Conservation (phyloP, 306 rosid genomes). For the Cicer cuneatum region DNA sequence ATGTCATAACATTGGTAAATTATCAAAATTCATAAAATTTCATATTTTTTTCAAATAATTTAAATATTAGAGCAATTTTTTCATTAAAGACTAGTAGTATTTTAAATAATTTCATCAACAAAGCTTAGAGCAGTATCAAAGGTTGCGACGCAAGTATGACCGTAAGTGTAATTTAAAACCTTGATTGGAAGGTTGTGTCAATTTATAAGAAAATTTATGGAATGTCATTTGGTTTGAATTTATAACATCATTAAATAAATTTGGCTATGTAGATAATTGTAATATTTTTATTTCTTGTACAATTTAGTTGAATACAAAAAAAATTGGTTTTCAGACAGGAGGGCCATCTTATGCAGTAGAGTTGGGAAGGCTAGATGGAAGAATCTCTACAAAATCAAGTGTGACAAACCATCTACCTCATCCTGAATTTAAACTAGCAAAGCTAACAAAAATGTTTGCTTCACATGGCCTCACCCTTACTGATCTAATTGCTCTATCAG, state of each 20-base stretch:
- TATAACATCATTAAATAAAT: background rate
- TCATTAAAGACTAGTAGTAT: too few species aligned
- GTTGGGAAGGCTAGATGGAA: slow-evolving; percentile 81
- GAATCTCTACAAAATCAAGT: slow-evolving; percentile 62
- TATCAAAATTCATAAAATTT: background rate
- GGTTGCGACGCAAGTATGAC: too few species aligned
- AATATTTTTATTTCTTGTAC: background rate
- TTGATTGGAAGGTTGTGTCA: background rate
- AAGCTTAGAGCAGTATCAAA: too few species aligned
- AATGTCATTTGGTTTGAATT: background rate
- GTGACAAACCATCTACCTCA: slow-evolving; percentile 69
- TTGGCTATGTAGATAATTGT: background rate
- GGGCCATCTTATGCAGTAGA: slow-evolving; percentile 84
- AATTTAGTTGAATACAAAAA: slow-evolving; percentile 14
- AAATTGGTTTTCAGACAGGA: slow-evolving; percentile 64
- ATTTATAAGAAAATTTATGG: background rate
- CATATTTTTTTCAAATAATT: too few species aligned
- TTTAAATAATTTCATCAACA: too few species aligned
- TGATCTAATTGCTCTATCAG: slow-evolving; percentile 84
- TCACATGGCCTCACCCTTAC: slow-evolving; percentile 66
- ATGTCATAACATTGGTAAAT: slow-evolving; percentile 70
- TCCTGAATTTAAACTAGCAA: slow-evolving; percentile 56
- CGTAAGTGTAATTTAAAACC: background rate
- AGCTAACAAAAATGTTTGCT: slow-evolving; percentile 63
- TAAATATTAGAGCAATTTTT: too few species aligned